A percentile compares a stretch with the other conserved stretches of the same genome.
These are phyloP conservation scores for Pseudogymnoascus sp. DNA, from an alignment of 2,329 filamentous ascomycete species.

Conservation along the genomic window DNA sequence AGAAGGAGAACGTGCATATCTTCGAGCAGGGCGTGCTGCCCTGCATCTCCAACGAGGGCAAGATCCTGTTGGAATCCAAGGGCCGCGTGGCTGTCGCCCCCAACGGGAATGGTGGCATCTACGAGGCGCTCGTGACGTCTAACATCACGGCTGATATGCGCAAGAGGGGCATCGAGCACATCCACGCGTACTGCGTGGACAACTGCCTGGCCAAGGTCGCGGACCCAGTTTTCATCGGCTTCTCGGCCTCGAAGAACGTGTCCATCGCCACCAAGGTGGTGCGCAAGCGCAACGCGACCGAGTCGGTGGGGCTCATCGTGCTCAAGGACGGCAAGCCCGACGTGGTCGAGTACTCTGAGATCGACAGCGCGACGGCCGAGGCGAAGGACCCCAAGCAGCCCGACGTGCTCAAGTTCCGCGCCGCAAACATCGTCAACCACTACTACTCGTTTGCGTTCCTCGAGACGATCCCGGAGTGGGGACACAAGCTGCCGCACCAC, in stretches of 20 bases:
- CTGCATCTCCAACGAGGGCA: conserved; percentile 94
- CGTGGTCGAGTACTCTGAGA: conserved; percentile 98
- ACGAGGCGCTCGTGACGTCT: conserved; percentile 76
- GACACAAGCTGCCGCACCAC: conserved; percentile 82
- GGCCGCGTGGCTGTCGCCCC: conserved; percentile 84
- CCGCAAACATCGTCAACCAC: conserved; percentile 99
- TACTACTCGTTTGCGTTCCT: conserved; percentile 96
- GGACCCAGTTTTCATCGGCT: conserved; percentile 91
- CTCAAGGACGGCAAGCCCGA: conserved; percentile 94
- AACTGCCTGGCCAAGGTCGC: conserved; percentile 99
- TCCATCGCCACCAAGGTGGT: conserved; percentile 99
- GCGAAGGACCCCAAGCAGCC: conserved; percentile 75
- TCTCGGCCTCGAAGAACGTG: conserved; percentile 77
- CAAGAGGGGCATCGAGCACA: conserved; percentile 82
- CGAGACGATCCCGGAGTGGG: conserved; percentile 81
- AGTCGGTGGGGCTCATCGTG: conserved; percentile 90
- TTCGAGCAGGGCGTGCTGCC: conserved; percentile 97
- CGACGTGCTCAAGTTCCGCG: conserved; percentile 84
- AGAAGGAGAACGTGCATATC: conserved; percentile 76
- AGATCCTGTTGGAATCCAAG: conserved; percentile 90
- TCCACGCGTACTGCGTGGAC: conserved; percentile 97
- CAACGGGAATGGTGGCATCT: conserved; percentile 94
- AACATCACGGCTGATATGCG: conserved; percentile 82
- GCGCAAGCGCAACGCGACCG: conserved; percentile 91
- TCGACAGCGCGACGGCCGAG: conserved; percentile 79